A percentile compares a stretch with the other conserved stretches of the same genome.
phyloP scores from a whole-genome alignment of 345 rosid species.

The Rubroshorea leprosula region DNA sequence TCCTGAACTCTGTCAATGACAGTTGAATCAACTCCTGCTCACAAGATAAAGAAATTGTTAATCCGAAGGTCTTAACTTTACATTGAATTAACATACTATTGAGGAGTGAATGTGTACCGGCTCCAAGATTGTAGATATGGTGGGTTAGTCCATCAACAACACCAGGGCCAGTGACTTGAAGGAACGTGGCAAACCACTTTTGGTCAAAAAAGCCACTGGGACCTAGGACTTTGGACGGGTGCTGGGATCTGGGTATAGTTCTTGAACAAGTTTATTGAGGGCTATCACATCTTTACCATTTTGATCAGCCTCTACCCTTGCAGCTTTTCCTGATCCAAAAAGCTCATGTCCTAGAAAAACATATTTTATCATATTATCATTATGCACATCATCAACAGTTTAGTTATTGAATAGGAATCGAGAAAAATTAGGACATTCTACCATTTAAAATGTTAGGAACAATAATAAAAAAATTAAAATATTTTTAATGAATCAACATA shows the following conservation, averaged over 20 bases:
- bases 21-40: slow-evolving; percentile 36
- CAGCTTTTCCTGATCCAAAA: slow-evolving; percentile 44
- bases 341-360: slow-evolving; percentile 50
- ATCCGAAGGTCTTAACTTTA: neutral
- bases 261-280: slow-evolving; percentile 27
- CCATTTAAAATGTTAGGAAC: too few relatives aligned
- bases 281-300: slow-evolving; percentile 35
- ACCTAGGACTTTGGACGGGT: slow-evolving; percentile 45
- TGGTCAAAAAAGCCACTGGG: slow-evolving; percentile 55
- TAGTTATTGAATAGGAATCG: too few relatives aligned
- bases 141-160: slow-evolving; percentile 43
- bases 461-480: too few relatives aligned
- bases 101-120: slow-evolving; percentile 21
- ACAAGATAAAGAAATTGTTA: neutral
- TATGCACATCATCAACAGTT: too few relatives aligned
- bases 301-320: slow-evolving; percentile 29
- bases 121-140: slow-evolving; percentile 61
- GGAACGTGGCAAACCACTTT: slow-evolving; percentile 42
- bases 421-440: too few relatives aligned
- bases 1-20: slow-evolving; percentile 46
- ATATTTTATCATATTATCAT: neutral
- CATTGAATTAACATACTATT: neutral
- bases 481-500: too few relatives aligned
- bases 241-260: slow-evolving; percentile 28
- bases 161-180: slow-evolving; percentile 36